Evolutionary conservation across 192 early-diverging fungal species (phyloP), one percentile per base, ranked within the genome.

Genomic region (Bifiguratus adelaidae): DNA sequence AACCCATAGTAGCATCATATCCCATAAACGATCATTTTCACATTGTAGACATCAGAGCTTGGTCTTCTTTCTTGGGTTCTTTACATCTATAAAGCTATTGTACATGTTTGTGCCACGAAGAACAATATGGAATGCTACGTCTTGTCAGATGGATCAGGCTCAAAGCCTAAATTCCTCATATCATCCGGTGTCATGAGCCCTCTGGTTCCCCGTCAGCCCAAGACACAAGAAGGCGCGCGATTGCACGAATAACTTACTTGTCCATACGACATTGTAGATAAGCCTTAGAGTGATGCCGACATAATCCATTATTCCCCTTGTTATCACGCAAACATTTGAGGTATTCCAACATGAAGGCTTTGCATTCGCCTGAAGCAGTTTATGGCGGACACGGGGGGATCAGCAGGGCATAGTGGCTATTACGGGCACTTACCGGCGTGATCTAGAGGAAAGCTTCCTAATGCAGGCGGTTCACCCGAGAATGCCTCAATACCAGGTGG

Each of bases 231-330:
- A 16, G 32, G 15, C n/a, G 23, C 44, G 7, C 8, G 15, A 23
- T 32, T 16, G 22, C 13, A 8, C 11, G 11, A n/a, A 9, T 32
- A 27, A 37, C 64, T 61, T 62, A 83, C 83, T 77, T 85, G 35
- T 92, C 74, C 93, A 96, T 96, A 28, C 93, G 73, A 47, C 93
- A 96, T 61, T 81, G 69, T 12, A 96, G 71, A 51, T 96, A 96
- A 4, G 63, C 56, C 52, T 86, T 85, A 11, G 88, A 85, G 4
- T 92, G 41, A 12, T 66, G 47, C 13, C 81, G 69, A 65, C 93
- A 96, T 12, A 57, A 60, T 13, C 73, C 66, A 62, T 78, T 80
- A 49, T 82, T 76, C 40, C 81, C 83, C 50, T 77, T 76, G 47
- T 80, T 81, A 3, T 56, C 53, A 56, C 82, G 75, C 28, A 96